Evolutionary conservation across 202 grass and related monocot genomes (phyloP).

Genomic region (Saccharum hybrid): DNA sequence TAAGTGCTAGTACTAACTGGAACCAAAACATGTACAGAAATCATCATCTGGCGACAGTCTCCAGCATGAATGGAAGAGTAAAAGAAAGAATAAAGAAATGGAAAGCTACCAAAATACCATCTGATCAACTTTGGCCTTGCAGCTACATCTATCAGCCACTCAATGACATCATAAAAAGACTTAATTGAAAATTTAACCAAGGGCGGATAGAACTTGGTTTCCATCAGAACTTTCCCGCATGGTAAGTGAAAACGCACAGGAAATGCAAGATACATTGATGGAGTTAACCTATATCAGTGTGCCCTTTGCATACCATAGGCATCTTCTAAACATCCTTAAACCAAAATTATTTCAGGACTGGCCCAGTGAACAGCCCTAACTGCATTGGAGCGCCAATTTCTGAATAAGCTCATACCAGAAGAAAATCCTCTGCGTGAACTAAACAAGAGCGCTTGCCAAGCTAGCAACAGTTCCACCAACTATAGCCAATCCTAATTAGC

Average conservation of each 20-base stretch:
- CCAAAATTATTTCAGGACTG: neutral
- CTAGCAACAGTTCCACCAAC: constrained; percentile 7
- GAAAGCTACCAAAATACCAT: neutral
- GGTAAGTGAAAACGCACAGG: neutral
- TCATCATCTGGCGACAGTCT: neutral
- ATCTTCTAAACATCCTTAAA: neutral
- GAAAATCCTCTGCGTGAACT: neutral
- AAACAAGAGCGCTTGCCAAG: neutral
- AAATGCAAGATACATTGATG: neutral
- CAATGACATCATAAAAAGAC: neutral
- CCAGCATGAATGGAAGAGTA: neutral
- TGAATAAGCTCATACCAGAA: neutral
- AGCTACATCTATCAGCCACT: constrained; percentile 10
- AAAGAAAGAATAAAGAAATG: neutral
- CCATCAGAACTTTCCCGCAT: neutral
- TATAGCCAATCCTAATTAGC: constrained; percentile 21
- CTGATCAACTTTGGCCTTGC: neutral
- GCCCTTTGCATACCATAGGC: neutral
- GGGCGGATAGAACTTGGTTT: neutral
- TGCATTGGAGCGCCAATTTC: neutral
- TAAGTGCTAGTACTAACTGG: neutral
- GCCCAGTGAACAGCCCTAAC: neutral
- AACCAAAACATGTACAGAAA: neutral
- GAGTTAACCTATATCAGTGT: constrained; percentile 1
- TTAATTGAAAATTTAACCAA: neutral